Conservation (phyloP, 2,329 filamentous ascomycete species). For the Venturia asperata region DNA sequence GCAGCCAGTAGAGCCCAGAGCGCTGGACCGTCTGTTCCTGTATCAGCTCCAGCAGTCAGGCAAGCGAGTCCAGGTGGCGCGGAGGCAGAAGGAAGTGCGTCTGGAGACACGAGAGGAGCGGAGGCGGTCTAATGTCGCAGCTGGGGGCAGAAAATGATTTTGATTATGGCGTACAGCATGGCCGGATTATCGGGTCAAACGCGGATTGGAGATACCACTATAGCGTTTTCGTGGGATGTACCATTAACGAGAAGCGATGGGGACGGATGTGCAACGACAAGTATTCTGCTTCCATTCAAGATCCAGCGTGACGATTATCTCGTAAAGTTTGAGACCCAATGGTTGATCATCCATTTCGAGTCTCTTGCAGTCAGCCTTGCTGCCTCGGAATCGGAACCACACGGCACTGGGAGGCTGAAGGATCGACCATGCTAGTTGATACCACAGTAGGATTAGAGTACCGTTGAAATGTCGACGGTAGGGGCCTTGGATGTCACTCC, state of each 20-base stretch:
- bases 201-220: slow-evolving; percentile 9
- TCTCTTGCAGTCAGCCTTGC: not conserved
- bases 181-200: not conserved
- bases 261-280: not conserved
- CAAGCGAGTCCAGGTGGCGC: slow-evolving; percentile 9
- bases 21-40: not conserved
- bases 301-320: not conserved
- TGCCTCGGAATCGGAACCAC: not conserved
- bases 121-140: not conserved
- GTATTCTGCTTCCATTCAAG: too few species aligned
- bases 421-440: not conserved
- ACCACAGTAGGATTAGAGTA: not conserved
- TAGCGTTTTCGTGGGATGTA: slow-evolving; percentile 1
- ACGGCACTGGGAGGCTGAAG: not conserved
- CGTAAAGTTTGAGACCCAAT: not conserved
- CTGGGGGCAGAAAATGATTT: not conserved
- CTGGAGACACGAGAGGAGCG: slow-evolving; percentile 1
- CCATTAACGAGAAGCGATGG: not conserved
- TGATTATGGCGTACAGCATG: slow-evolving; percentile 9
- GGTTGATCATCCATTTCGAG: not conserved
- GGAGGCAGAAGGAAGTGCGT: not conserved
- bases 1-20: slow-evolving; percentile 41
- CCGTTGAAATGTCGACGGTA: not conserved
- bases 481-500: not conserved
- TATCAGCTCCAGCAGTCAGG: slow-evolving; percentile 6